Evolutionary conservation across 2,329 filamentous ascomycete genomes (phyloP).

Genomic region (Pseudogymnoascus sp.): DNA sequence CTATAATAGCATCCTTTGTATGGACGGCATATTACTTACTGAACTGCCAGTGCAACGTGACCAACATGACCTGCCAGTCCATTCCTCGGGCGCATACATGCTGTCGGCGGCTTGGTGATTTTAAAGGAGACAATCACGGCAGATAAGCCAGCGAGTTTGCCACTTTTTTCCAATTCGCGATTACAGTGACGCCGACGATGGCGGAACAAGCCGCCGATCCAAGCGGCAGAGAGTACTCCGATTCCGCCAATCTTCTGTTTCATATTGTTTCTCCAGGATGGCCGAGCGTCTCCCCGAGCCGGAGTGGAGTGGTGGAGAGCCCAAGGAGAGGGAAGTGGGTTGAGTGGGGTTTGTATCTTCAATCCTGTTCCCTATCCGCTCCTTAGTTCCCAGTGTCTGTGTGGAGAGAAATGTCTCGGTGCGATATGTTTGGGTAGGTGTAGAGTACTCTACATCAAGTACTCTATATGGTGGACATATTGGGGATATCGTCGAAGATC

Average conservation of each 20-base stretch:
- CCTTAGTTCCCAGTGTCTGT: background rate
- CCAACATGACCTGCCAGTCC: background rate
- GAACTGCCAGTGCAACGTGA: background rate
- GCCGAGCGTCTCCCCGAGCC: conserved; percentile 3
- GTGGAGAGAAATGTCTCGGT: conserved; percentile 1
- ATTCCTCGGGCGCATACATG: background rate
- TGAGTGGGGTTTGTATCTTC: background rate
- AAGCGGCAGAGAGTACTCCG: background rate
- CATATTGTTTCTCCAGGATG: background rate
- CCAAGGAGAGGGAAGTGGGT: background rate
- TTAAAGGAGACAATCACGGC: background rate
- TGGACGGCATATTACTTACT: background rate
- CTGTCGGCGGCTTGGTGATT: background rate
- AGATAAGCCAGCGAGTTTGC: background rate
- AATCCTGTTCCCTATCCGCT: background rate
- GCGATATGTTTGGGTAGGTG: conserved; percentile 1
- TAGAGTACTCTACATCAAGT: background rate
- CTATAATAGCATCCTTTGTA: background rate
- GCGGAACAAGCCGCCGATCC: background rate
- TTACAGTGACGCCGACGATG: background rate
- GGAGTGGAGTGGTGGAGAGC: background rate
- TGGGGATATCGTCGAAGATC: background rate
- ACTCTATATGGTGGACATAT: background rate
- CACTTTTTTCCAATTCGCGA: background rate
- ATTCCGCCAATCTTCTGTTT: background rate